Base-by-base conservation (phyloP, 139 green algal species). In the Closterium sp. region DNA sequence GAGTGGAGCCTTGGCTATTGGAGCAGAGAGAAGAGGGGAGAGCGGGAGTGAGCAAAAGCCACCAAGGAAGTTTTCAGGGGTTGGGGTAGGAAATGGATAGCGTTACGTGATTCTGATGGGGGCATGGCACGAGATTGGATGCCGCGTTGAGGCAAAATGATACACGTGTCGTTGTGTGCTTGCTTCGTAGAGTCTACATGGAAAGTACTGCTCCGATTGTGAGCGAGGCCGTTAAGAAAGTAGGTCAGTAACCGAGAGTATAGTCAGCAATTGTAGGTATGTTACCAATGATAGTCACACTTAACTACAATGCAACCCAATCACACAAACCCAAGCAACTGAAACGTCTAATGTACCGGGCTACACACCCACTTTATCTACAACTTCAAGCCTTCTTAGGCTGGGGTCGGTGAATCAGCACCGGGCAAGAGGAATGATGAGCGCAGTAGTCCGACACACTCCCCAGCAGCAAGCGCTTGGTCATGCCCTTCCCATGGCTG, bases 401-500 rank as follows among this genome's bases (percentile, higher is more conserved):
- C 83, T 32, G 30, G 30, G 83, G 83, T 33, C 83, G 83, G 83
- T 86, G 83, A 32, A 86, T 33, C 5, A 86, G 83, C 83, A 86
- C 83, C 30, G 83, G 83, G 83, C 83, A 86, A 9, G 83, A 33
- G 25, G 30, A 86, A 23, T 86, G n/a, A 33, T 86, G 83, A 12
- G 83, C 83, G 25, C 83, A 86, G 25, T 86, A 86, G 83, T 86
- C 83, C 16, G 83, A 86, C 19, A 86, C 83, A 86, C 83, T 86
- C 30, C 83, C 83, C 83, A 86, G 28, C n/a, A 86, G 83, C n/a
- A 86, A 21, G 30, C 83, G 83, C 83, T 86, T 86, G 30, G 83
- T 86, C 30, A 86, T 32, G 30, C 83, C 83, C 83, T 86, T 86
- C 9, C 83, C 83, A 33, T 86, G 83, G 83, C 83, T 86, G 83